These are phyloP conservation scores for Aspergillus sparsus DNA, from an alignment of 495 filamentous ascomycete species.

Conservation along the genomic window DNA sequence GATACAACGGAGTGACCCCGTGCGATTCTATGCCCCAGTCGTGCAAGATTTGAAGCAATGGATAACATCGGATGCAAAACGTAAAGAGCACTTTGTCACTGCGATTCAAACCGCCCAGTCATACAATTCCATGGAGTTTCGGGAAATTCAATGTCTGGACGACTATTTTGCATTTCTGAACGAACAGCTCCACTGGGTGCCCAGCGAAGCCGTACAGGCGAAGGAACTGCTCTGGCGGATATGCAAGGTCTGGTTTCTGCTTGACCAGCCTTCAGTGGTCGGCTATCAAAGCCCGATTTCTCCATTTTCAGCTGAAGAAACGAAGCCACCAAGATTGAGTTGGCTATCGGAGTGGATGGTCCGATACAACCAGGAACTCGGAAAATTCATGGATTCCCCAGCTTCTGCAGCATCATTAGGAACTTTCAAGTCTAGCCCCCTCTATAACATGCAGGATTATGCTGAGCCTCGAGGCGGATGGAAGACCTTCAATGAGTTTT, in stretches of 20 bases:
- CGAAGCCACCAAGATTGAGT: background rate
- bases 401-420: slow-evolving; percentile 8
- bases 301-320: background rate
- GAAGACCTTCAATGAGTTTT: slow-evolving; percentile 17
- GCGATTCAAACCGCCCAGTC: slow-evolving; percentile 5
- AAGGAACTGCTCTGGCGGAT: slow-evolving; percentile 8
- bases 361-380: background rate
- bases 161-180: slow-evolving; percentile 7
- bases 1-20: background rate
- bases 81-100: background rate
- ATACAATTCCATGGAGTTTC: background rate
- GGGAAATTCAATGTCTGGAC: slow-evolving; percentile 2
- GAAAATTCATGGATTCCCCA: slow-evolving; percentile 16
- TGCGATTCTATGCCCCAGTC: background rate
- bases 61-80: background rate
- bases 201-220: background rate
- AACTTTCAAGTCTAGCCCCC: slow-evolving; percentile 5
- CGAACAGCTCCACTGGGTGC: slow-evolving; percentile 11
- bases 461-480: slow-evolving; percentile 13
- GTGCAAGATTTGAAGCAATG: background rate
- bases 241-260: slow-evolving; percentile 11
- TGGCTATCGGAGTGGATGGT: slow-evolving; percentile 18
- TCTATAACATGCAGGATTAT: slow-evolving; percentile 7
- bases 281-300: slow-evolving; percentile 8
- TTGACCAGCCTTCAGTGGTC: slow-evolving; percentile 16